A percentile compares a stretch with the other conserved stretches of the same genome.
phyloP scores from a whole-genome alignment of 805 yeast genomes.

The Candida germanica region DNA sequence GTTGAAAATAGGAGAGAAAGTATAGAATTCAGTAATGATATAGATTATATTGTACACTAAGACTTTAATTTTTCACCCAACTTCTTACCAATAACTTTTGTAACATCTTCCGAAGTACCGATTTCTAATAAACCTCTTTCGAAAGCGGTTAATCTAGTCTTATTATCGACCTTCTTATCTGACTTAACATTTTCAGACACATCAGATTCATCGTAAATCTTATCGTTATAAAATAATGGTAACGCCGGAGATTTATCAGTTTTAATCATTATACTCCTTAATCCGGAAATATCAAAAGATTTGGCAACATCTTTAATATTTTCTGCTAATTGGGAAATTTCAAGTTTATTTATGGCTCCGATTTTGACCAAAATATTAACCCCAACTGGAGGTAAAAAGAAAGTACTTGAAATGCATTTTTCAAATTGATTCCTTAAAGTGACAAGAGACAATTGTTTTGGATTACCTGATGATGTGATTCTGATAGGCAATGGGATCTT shows the following conservation, averaged over 20 bases:
- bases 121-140: slow-evolving; percentile 79
- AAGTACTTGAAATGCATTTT: slow-evolving; percentile 56
- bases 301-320: slow-evolving; percentile 57
- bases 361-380: slow-evolving; percentile 61
- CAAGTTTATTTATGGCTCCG: slow-evolving; percentile 47
- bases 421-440: slow-evolving; percentile 58
- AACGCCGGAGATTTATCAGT: slow-evolving; percentile 73
- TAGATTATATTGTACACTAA: slow-evolving; percentile 6
- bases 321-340: slow-evolving; percentile 49
- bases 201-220: slow-evolving; percentile 50
- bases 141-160: slow-evolving; percentile 45
- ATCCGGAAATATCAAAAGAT: slow-evolving; percentile 41
- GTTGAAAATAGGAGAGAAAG: too few relatives aligned
- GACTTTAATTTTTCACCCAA: slow-evolving; percentile 25
- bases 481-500: slow-evolving; percentile 55
- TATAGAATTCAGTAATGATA: too few relatives aligned
- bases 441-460: slow-evolving; percentile 43
- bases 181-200: slow-evolving; percentile 26
- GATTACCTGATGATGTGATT: slow-evolving; percentile 21
- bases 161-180: slow-evolving; percentile 33
- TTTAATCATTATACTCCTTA: slow-evolving; percentile 64
- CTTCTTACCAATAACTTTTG: slow-evolving; percentile 58
- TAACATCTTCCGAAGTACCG: slow-evolving; percentile 72
- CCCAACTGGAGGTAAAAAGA: slow-evolving; percentile 70
- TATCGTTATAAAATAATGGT: slow-evolving; percentile 74